A percentile compares a stretch with the other conserved stretches of the same genome.
Evolutionary conservation across 176 grass and related monocot genomes (phyloP).

Genomic region (Cocos nucifera): DNA sequence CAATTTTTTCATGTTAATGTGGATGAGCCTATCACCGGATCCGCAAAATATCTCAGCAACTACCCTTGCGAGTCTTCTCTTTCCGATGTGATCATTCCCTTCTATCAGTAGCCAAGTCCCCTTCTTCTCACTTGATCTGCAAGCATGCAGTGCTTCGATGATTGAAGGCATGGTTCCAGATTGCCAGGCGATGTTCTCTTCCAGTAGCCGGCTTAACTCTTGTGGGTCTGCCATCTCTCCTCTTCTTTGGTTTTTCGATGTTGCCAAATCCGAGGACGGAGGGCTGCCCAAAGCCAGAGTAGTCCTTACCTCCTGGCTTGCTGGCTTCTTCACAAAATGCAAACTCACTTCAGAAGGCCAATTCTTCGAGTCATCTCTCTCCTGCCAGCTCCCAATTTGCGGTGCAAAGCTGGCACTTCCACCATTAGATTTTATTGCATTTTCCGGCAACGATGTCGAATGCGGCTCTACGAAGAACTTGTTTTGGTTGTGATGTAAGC

Average conservation of each 20-base stretch:
- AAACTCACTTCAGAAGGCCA: conserved; percentile 4
- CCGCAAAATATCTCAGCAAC: conserved; percentile 37
- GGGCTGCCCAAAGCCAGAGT: conserved; percentile 39
- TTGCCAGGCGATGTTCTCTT: conserved; percentile 70
- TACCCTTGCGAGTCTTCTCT: conserved; percentile 27
- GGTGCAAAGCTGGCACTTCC: not conserved
- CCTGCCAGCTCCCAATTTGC: not conserved
- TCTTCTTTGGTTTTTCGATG: conserved; percentile 26
- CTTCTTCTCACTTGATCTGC: conserved; percentile 12
- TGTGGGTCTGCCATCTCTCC: conserved; percentile 13
- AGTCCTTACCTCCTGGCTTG: conserved; percentile 22
- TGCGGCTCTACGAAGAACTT: conserved; percentile 22
- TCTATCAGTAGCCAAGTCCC: conserved; percentile 42
- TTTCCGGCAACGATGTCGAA: conserved; percentile 3
- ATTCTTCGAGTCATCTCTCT: not conserved
- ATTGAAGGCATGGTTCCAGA: conserved; percentile 29
- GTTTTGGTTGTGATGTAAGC: conserved; percentile 19
- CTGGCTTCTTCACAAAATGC: not conserved
- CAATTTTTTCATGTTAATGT: conserved; percentile 9
- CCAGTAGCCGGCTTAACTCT: conserved; percentile 43
- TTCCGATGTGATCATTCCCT: conserved; percentile 41
- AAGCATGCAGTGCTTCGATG: conserved; percentile 27
- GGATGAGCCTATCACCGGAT: conserved; percentile 23
- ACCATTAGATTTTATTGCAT: not conserved
- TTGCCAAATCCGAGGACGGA: conserved; percentile 63